These are phyloP conservation scores for Coemansia sp. DNA, from an alignment of 192 early-diverging fungal genomes.

Conservation along the genomic window DNA sequence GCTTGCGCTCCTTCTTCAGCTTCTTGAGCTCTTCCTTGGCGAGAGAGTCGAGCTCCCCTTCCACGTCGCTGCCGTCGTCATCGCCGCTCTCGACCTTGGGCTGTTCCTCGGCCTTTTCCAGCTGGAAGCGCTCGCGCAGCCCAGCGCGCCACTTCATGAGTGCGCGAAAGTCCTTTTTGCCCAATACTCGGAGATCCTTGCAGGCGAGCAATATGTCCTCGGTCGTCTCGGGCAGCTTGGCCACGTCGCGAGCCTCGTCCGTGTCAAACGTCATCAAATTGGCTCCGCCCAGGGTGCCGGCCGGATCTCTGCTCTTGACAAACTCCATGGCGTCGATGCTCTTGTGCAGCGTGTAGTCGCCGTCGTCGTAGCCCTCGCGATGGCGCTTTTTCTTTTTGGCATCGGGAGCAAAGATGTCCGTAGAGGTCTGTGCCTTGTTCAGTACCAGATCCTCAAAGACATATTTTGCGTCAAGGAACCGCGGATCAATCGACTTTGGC, in stretches of 20 bases:
- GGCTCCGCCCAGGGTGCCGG: conserved; percentile 74
- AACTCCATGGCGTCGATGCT: conserved; percentile 78
- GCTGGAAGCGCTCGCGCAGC: conserved; percentile 64
- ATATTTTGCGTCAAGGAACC: conserved; percentile 88
- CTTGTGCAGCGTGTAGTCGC: conserved; percentile 89
- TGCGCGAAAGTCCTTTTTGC: conserved; percentile 91
- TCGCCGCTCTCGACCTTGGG: conserved; percentile 46
- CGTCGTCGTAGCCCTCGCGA: conserved; percentile 97
- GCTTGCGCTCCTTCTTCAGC: conserved; percentile 62
- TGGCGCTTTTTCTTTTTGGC: conserved; percentile 80
- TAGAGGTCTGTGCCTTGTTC: conserved; percentile 55
- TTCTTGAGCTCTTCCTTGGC: conserved; percentile 50
- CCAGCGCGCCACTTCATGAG: conserved; percentile 88
- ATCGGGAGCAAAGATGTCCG: conserved; percentile 91
- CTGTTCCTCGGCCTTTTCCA: conserved; percentile 50
- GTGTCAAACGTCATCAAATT: conserved; percentile 78
- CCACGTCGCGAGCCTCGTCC: conserved; percentile 63
- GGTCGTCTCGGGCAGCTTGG: conserved; percentile 69
- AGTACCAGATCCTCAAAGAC: conserved; percentile 93
- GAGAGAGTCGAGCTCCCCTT: conserved; percentile 53
- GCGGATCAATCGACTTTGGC: conserved; percentile 93
- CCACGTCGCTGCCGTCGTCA: conserved; percentile 53
- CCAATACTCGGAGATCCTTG: conserved; percentile 89
- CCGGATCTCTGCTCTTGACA: conserved; percentile 76
- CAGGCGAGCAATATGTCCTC: conserved; percentile 81